These are phyloP conservation scores for Fusarium oxysporum DNA, from an alignment of 2,329 filamentous ascomycete species.

Conservation along the genomic window DNA sequence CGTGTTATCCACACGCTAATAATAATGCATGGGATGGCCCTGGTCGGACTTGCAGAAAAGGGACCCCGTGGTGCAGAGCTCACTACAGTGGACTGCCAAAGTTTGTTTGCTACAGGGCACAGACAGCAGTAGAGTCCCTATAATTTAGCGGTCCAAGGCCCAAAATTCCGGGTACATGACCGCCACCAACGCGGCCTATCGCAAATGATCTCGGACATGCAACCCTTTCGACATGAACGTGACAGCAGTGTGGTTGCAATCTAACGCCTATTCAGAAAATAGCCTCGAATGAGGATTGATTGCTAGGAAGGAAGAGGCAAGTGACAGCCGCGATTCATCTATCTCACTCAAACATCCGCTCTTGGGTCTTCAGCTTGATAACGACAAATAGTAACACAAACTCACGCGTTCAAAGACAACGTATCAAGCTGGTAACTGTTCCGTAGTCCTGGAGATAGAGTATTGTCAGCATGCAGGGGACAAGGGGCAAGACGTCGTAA, in stretches of 20 bases:
- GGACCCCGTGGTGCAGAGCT: background rate
- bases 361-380: slow-evolving; percentile 9
- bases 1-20: slow-evolving; percentile 22
- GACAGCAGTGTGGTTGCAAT: slow-evolving; percentile 28
- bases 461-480: slow-evolving; percentile 39
- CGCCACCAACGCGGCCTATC: background rate
- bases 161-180: background rate
- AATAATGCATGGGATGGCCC: slow-evolving; percentile 32
- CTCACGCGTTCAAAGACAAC: slow-evolving; percentile 8
- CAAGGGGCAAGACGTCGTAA: slow-evolving; percentile 40
- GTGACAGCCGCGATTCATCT: background rate
- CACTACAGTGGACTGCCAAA: background rate
- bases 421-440: slow-evolving; percentile 25
- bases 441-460: slow-evolving; percentile 31
- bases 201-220: slow-evolving; percentile 21
- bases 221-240: slow-evolving; percentile 33
- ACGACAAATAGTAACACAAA: slow-evolving; percentile 15
- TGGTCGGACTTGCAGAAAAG: slow-evolving; percentile 6
- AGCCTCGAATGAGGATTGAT: slow-evolving; percentile 14
- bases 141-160: slow-evolving; percentile 1
- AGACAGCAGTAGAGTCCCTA: slow-evolving; percentile 14
- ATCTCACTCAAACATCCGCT: background rate
- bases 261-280: slow-evolving; percentile 17
- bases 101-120: background rate
- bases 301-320: slow-evolving; percentile 9